Base-by-base conservation (phyloP, 768 basidiomycete species). In the Tricholoma matsutake region DNA sequence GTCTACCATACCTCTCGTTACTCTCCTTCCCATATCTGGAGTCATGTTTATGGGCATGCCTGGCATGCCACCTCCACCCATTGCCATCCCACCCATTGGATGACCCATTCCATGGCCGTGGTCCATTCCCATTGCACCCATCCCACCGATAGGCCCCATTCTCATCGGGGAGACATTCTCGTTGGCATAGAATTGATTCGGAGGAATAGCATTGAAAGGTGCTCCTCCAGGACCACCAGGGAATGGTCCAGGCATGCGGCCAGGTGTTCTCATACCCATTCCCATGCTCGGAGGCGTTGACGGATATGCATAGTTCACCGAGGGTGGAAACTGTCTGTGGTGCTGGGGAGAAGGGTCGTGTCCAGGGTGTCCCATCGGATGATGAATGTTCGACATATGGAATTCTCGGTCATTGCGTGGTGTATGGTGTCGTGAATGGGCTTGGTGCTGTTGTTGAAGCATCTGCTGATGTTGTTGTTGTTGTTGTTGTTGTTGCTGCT, bases 151-250 rank as follows among this genome's bases (percentile, higher is more conserved):
- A 14, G 65, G 43, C 32, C 71, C 71, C 72, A 78, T 76, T 28
- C 76, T 61, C 69, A 78, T 75, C 8, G 78, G 76, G 28, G 73
- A 72, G 4, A 53, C 60, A 16, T 65, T 67, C 37, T 73, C 69
- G 16, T 65, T 70, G 10, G 68, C 71, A 53, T 72, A 74, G 61
- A 73, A 77, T 43, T 74, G 75, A 11, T 66, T 67, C 11, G 71
- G 68, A 7, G 67, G 66, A 8, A 71, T 68, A 0, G 73, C 62
- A 60, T 71, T 76, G 63, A 76, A 76, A 9, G 71, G 73, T 6
- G 71, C 63, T 9, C 71, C 72, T 56, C 69, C 67, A 56, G 68
- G 69, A 25, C 72, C 66, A 31, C 71, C 73, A 18, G 65, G 65
- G 60, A 68, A 75, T 51, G 70, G 66, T 10, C 72, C 64, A n/a